Percentiles rank a stretch among this genome's conserved stretches.
Conservation (phyloP, 164 flowering plant genomes). For the Vitis labrusca region DNA sequence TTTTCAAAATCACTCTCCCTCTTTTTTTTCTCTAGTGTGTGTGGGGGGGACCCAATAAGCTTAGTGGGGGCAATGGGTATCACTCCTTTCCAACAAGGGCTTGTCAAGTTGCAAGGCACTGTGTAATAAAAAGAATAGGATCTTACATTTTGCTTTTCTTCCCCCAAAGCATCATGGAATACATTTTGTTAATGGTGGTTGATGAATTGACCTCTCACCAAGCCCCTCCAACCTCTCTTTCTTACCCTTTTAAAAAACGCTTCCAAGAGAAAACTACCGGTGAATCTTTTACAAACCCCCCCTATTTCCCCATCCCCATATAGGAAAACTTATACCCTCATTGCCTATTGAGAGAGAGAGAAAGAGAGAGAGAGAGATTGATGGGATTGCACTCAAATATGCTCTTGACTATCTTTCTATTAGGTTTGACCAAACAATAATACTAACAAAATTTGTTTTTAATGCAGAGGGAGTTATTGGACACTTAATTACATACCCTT, state of each 20-base stretch:
- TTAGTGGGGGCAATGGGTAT: constrained; percentile 34
- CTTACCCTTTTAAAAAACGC: neutral
- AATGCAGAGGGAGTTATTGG: constrained; percentile 1
- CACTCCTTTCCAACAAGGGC: constrained; percentile 26
- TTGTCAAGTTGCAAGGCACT: constrained; percentile 26
- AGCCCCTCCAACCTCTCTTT: constrained; percentile 4
- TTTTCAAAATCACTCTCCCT: neutral
- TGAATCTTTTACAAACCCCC: neutral
- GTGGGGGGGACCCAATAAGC: constrained; percentile 8
- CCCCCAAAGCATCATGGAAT: constrained; percentile 28
- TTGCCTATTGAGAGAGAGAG: neutral
- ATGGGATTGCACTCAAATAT: constrained; percentile 42
- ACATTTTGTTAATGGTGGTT: constrained; percentile 26
- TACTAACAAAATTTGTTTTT: constrained; percentile 3
- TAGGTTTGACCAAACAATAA: constrained; percentile 28
- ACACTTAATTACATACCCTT: constrained; percentile 5
- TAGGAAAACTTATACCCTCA: neutral
- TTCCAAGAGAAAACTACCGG: neutral
- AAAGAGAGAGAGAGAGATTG: constrained; percentile 11
- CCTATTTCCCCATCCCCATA: neutral
- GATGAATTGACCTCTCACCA: constrained; percentile 41
- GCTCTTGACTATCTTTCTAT: constrained; percentile 34
- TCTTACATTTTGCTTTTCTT: constrained; percentile 20
- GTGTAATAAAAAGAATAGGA: constrained; percentile 19
- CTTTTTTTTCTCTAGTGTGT: constrained; percentile 10